phyloP scores from a whole-genome alignment of 140 eudicot genomes.

The Cichorium intybus region DNA sequence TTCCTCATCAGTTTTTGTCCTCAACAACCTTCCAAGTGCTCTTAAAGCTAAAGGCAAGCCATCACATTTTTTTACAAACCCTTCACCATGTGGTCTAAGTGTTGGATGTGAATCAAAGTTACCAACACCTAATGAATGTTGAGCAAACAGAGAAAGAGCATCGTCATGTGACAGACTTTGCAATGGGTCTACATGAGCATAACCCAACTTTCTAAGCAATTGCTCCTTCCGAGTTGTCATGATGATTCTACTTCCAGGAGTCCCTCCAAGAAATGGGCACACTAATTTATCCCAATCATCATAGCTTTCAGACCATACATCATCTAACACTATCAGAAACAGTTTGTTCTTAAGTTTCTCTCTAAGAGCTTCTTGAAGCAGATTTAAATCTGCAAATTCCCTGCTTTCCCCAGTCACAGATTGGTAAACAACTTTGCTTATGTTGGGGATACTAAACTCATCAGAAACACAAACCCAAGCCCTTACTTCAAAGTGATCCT shows the following conservation, averaged over 20 bases:
- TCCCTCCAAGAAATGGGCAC: too few species aligned
- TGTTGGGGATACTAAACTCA: slow-evolving; percentile 21
- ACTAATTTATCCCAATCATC: too few species aligned
- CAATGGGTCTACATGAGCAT: too few species aligned
- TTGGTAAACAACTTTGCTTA: slow-evolving; percentile 34
- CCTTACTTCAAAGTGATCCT: slow-evolving; percentile 11
- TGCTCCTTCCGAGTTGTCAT: too few species aligned
- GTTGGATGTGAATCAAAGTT: slow-evolving; percentile 20
- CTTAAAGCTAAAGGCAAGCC: too few species aligned
- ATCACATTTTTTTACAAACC: too few species aligned
- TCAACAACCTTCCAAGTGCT: too few species aligned
- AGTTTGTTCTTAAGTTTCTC: slow-evolving; percentile 11
- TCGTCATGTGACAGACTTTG: slow-evolving; percentile 14
- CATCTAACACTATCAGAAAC: slow-evolving; percentile 44
- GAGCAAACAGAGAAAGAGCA: slow-evolving; percentile 33
- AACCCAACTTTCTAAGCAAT: too few species aligned
- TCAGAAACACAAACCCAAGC: slow-evolving; percentile 47
- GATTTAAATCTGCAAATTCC: slow-evolving; percentile 3
- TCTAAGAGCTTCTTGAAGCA: slow-evolving; percentile 10
- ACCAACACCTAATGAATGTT: slow-evolving; percentile 32
- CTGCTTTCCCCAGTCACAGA: not conserved
- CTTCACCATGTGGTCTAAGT: too few species aligned
- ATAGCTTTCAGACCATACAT: too few species aligned
- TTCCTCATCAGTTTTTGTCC: too few species aligned
- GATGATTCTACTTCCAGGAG: too few species aligned